Evolutionary conservation across 768 basidiomycete genomes (phyloP).

Genomic region (Macrolepiota dolichaula): DNA sequence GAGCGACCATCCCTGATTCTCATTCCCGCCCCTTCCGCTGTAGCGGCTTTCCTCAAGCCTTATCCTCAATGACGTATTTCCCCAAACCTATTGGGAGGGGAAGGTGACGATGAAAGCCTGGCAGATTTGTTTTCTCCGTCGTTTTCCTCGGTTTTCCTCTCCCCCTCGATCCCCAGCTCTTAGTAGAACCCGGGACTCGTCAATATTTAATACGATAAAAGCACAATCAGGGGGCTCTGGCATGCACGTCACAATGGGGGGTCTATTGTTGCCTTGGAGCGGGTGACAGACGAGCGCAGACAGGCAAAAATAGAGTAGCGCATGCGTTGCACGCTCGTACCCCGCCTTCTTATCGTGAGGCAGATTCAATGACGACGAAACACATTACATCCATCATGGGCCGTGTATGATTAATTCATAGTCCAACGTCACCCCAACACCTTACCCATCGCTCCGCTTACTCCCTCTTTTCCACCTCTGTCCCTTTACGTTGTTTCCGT

Average conservation of each 20-base stretch:
- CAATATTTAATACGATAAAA: neutral
- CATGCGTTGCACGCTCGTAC: neutral
- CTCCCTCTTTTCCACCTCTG: slow-evolving; percentile 29
- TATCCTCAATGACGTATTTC: too few relatives aligned
- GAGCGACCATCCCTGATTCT: neutral
- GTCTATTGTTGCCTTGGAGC: neutral
- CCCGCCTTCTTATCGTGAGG: neutral
- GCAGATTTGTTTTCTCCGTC: neutral
- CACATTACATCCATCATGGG: neutral
- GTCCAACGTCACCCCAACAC: neutral
- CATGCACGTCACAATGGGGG: neutral
- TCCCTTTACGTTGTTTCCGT: slow-evolving; percentile 31
- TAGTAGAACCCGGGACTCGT: neutral
- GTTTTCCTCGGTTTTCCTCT: neutral
- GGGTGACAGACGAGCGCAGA: neutral
- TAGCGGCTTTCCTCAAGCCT: neutral
- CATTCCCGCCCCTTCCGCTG: neutral
- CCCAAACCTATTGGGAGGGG: too few relatives aligned
- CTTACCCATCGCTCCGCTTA: slow-evolving; percentile 15
- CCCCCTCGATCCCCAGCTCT: neutral
- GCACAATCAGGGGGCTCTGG: neutral
- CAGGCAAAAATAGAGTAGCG: neutral
- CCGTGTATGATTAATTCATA: neutral
- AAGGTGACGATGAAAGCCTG: neutral
- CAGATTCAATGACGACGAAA: neutral